Percentiles rank a stretch among this genome's conserved stretches.
These are phyloP conservation scores for Cylindrotheca fusiformis DNA, from an alignment of 108 stramenopile species.

Conservation along the genomic window DNA sequence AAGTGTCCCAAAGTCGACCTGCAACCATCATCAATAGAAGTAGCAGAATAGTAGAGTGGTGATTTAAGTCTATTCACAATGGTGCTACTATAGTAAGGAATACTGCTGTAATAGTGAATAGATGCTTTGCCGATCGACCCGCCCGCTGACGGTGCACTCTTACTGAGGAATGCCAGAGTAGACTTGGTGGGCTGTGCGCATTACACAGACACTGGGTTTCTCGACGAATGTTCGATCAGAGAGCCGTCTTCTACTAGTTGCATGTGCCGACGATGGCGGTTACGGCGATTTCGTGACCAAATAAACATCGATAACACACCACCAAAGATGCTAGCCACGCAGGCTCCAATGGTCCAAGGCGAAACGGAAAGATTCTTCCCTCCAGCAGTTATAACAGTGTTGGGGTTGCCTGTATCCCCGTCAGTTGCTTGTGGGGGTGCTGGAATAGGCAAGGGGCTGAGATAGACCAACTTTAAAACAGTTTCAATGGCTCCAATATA, in stretches of 20 bases:
- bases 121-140: too few relatives aligned
- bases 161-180: too few relatives aligned
- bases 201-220: neutral
- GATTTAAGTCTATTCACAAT: too few relatives aligned
- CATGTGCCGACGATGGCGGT: slow-evolving; percentile 21
- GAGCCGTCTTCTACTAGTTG: neutral
- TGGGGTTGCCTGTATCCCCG: neutral
- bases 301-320: slow-evolving; percentile 33
- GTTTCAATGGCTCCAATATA: slow-evolving; percentile 15
- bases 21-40: too few relatives aligned
- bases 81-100: too few relatives aligned
- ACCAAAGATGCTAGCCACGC: slow-evolving; percentile 35
- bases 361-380: slow-evolving; percentile 7
- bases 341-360: slow-evolving; percentile 48
- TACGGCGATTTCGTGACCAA: slow-evolving; percentile 30
- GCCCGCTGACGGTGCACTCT: too few relatives aligned
- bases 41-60: too few relatives aligned
- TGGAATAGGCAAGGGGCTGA: slow-evolving; percentile 29
- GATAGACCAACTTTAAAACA: slow-evolving; percentile 18
- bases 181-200: too few relatives aligned
- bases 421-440: slow-evolving; percentile 3
- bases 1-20: too few relatives aligned
- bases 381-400: neutral
- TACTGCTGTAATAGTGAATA: too few relatives aligned
- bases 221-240: neutral